phyloP scores from a whole-genome alignment of 2,329 filamentous ascomycete species.

The Alternaria gaisen region DNA sequence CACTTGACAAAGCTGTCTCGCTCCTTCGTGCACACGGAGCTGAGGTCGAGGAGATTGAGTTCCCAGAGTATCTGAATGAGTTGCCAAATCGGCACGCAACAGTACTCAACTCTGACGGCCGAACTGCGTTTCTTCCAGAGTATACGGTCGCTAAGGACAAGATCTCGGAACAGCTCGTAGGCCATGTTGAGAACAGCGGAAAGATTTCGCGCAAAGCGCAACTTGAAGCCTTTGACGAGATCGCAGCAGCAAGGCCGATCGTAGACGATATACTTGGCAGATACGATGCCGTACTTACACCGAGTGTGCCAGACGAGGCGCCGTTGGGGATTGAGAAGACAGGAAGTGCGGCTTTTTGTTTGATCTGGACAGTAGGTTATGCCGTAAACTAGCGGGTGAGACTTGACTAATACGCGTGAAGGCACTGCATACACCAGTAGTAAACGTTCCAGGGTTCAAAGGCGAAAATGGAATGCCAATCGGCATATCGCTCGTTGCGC shows the following conservation, averaged over 20 bases:
- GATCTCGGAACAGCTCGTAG: conserved; percentile 57
- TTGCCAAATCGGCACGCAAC: conserved; percentile 63
- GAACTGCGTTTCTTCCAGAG: conserved; percentile 63
- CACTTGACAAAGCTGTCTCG: conserved; percentile 46
- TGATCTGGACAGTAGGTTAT: conserved; percentile 60
- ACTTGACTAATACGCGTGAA: conserved; percentile 4
- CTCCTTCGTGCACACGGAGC: conserved; percentile 60
- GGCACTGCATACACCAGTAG: conserved; percentile 66
- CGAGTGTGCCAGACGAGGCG: conserved; percentile 68
- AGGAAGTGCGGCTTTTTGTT: conserved; percentile 63
- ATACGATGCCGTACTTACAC: conserved; percentile 66
- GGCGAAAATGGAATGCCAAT: conserved; percentile 67
- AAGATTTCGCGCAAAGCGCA: conserved; percentile 58
- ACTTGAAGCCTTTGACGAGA: conserved; percentile 64
- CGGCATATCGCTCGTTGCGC: conserved; percentile 63
- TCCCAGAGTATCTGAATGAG: conserved; percentile 52
- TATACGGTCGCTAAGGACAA: conserved; percentile 60
- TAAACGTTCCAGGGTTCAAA: conserved; percentile 71
- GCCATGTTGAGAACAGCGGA: conserved; percentile 61
- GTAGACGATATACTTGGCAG: conserved; percentile 62
- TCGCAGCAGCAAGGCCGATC: conserved; percentile 63
- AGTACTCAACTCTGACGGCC: conserved; percentile 63
- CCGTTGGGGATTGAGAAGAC: conserved; percentile 64
- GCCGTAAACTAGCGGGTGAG: too few relatives aligned
- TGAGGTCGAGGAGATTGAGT: conserved; percentile 63